phyloP scores from a whole-genome alignment of 2,329 filamentous ascomycete species.

The Pseudogymnoascus sp. region DNA sequence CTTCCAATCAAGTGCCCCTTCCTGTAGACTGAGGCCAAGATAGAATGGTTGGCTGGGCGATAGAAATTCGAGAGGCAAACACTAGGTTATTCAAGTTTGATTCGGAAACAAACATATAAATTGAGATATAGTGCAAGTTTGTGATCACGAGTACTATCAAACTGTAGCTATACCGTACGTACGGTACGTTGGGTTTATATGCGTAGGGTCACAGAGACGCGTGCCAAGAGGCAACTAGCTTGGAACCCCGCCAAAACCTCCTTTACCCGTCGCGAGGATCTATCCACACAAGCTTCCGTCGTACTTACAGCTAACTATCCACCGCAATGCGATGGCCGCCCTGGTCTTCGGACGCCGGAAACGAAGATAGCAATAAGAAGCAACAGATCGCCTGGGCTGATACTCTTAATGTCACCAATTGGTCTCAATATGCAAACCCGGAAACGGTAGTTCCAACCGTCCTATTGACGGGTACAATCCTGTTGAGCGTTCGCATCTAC shows the following conservation, averaged over 20 bases:
- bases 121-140: not conserved
- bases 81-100: not conserved
- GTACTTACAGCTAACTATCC: not conserved
- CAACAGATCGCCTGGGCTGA: slow-evolving; percentile 33
- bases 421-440: slow-evolving; percentile 47
- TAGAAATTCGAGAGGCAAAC: not conserved
- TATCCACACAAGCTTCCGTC: slow-evolving; percentile 3
- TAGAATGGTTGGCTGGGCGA: not conserved
- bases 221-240: not conserved
- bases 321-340: slow-evolving; percentile 40
- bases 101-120: not conserved
- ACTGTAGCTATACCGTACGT: not conserved
- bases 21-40: not conserved
- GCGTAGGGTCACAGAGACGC: not conserved
- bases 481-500: slow-evolving; percentile 53
- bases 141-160: not conserved
- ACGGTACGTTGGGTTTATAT: not conserved
- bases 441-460: slow-evolving; percentile 45
- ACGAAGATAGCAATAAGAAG: slow-evolving; percentile 24
- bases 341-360: slow-evolving; percentile 32
- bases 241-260: slow-evolving; percentile 6
- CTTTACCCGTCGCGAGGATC: not conserved
- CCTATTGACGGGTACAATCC: slow-evolving; percentile 46
- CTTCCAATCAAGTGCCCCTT: not conserved
- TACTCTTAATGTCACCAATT: slow-evolving; percentile 40